These are phyloP conservation scores for Polyplosphaeria fusca DNA, from an alignment of 495 filamentous ascomycete genomes.

Conservation along the genomic window DNA sequence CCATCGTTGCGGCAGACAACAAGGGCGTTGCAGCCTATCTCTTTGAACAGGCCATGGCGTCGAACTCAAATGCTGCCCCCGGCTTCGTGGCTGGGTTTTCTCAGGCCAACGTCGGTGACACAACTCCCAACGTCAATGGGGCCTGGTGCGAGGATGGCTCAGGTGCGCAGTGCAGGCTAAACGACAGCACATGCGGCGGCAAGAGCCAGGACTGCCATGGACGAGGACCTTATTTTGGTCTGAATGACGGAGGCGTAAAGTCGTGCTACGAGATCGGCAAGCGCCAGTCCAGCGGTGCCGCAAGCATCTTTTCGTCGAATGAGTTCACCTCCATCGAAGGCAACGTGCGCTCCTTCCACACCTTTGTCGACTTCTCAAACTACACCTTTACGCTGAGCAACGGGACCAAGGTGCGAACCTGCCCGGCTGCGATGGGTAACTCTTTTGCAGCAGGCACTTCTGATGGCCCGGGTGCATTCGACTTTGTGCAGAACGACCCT, in stretches of 20 bases:
- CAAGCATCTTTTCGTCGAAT: constrained; percentile 32
- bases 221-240: constrained; percentile 75
- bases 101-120: constrained; percentile 91
- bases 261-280: constrained; percentile 45
- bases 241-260: constrained; percentile 43
- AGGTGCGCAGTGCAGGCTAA: constrained; percentile 40
- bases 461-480: constrained; percentile 88
- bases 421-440: constrained; percentile 88
- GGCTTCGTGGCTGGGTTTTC: constrained; percentile 92
- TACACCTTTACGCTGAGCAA: constrained; percentile 74
- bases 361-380: constrained; percentile 56
- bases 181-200: constrained; percentile 62
- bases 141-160: constrained; percentile 46
- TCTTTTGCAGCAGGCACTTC: constrained; percentile 94
- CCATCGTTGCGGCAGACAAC: constrained; percentile 87
- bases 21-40: constrained; percentile 89
- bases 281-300: constrained; percentile 40
- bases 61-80: constrained; percentile 45
- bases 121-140: constrained; percentile 82
- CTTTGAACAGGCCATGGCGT: constrained; percentile 70
- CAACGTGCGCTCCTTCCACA: constrained; percentile 40
- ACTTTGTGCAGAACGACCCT: constrained; percentile 85
- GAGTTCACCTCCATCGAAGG: constrained; percentile 38
- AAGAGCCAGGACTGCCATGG: constrained; percentile 77
- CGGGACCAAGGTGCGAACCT: constrained; percentile 67